phyloP scores from a whole-genome alignment of 495 filamentous ascomycete genomes.

The Podospora didyma region DNA sequence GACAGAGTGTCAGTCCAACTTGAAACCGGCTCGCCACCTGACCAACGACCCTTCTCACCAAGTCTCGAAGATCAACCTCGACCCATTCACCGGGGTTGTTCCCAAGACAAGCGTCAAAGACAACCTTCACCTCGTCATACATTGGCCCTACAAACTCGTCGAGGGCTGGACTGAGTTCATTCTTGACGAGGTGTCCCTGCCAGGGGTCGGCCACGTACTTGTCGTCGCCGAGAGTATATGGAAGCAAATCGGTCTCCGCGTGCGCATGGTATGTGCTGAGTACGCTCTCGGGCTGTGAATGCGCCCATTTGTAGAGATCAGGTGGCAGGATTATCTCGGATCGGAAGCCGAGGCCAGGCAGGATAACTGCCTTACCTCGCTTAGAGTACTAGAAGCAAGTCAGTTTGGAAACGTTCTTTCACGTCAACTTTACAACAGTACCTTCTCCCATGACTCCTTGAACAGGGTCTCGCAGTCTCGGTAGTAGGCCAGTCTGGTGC shows the following conservation, averaged over 20 bases:
- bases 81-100: no score
- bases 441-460: no score
- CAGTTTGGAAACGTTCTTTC: no score
- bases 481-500: no score
- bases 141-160: constrained; percentile 16
- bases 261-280: constrained; percentile 9
- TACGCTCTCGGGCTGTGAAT: constrained; percentile 14
- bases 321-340: constrained; percentile 29
- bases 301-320: constrained; percentile 15
- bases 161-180: constrained; percentile 15
- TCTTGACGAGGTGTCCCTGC: constrained; percentile 19
- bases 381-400: constrained; percentile 24
- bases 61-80: no score
- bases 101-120: no score
- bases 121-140: constrained; percentile 4
- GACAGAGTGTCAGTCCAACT: no score
- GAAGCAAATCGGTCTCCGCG: constrained; percentile 9
- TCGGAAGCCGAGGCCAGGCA: constrained; percentile 31
- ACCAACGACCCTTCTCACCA: no score
- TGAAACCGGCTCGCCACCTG: no score
- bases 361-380: constrained; percentile 28
- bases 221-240: constrained; percentile 13
- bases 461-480: no score
- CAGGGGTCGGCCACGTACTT: constrained; percentile 10
- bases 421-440: no score